Conservation (phyloP, 208 protist genomes). For the Angomonas ambiguus region DNA sequence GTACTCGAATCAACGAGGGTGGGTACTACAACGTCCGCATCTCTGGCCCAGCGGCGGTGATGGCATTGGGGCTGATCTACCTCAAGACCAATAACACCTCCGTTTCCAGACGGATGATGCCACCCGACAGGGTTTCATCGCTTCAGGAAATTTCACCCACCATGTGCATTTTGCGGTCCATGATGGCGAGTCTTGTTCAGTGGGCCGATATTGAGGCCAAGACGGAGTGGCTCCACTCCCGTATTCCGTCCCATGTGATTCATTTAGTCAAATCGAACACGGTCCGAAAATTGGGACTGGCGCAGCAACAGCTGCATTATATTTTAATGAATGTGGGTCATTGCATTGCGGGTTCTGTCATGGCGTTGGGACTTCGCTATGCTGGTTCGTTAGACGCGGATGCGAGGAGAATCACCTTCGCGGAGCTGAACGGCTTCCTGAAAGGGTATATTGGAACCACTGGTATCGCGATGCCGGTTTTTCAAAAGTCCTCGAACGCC, state of each 20-base stretch:
- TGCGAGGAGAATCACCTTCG: constrained; percentile 42
- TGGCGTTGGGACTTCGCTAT: constrained; percentile 77
- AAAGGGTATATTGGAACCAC: constrained; percentile 57
- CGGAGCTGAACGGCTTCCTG: constrained; percentile 72
- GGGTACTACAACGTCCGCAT: constrained; percentile 71
- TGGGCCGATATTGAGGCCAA: constrained; percentile 59
- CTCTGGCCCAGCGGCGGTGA: constrained; percentile 55
- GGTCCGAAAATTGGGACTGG: constrained; percentile 12
- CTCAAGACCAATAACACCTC: constrained; percentile 51
- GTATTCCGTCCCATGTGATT: constrained; percentile 43
- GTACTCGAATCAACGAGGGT: constrained; percentile 72
- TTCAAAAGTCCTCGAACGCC: constrained; percentile 69
- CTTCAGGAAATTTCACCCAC: constrained; percentile 67
- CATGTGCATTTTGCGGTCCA: constrained; percentile 69
- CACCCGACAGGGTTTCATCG: constrained; percentile 43
- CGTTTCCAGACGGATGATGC: constrained; percentile 44
- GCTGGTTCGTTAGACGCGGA: constrained; percentile 69
- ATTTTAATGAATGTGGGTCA: constrained; percentile 76
- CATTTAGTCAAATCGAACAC: constrained; percentile 10
- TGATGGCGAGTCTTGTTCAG: constrained; percentile 58
- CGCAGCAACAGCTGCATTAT: constrained; percentile 59
- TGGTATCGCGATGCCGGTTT: constrained; percentile 26
- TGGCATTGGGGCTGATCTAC: constrained; percentile 76
- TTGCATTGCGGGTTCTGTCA: constrained; percentile 60
- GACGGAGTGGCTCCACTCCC: constrained; percentile 37